These are phyloP conservation scores for Amaranthus cruentus DNA, from an alignment of 148 eudicot species.

Conservation along the genomic window DNA sequence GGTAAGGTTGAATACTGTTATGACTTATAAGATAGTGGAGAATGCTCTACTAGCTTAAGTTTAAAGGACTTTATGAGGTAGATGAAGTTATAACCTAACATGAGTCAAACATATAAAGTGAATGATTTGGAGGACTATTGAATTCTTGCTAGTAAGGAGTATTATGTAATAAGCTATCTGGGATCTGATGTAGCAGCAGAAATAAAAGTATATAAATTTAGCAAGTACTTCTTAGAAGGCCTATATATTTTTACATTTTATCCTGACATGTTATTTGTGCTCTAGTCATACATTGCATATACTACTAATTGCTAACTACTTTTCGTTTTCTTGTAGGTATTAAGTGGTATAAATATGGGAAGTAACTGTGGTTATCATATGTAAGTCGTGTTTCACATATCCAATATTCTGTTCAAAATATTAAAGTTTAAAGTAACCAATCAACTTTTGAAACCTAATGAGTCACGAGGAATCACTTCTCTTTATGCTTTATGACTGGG, in stretches of 20 bases:
- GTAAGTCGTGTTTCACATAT: constrained; percentile 42
- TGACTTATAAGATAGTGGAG: too few relatives aligned
- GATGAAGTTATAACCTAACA: too few relatives aligned
- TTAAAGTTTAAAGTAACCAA: background rate
- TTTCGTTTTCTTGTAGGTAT: constrained; percentile 47
- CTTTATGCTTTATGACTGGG: too few relatives aligned
- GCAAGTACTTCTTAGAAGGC: background rate
- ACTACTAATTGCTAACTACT: background rate
- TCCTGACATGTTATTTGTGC: background rate
- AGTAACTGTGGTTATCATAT: constrained; percentile 92
- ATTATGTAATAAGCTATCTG: background rate
- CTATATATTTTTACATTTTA: background rate
- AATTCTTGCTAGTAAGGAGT: background rate
- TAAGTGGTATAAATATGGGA: constrained; percentile 97
- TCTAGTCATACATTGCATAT: background rate
- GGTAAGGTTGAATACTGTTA: too few relatives aligned
- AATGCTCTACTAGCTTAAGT: too few relatives aligned
- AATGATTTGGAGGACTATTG: too few relatives aligned
- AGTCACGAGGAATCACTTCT: background rate
- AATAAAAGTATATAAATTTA: background rate
- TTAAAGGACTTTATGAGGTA: too few relatives aligned
- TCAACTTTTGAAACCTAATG: background rate
- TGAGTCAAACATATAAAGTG: too few relatives aligned
- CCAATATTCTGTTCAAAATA: background rate
- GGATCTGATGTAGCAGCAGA: background rate